These are phyloP conservation scores for Sanguinoderma infundibulare DNA, from an alignment of 1,284 basidiomycete genomes.

Conservation along the genomic window DNA sequence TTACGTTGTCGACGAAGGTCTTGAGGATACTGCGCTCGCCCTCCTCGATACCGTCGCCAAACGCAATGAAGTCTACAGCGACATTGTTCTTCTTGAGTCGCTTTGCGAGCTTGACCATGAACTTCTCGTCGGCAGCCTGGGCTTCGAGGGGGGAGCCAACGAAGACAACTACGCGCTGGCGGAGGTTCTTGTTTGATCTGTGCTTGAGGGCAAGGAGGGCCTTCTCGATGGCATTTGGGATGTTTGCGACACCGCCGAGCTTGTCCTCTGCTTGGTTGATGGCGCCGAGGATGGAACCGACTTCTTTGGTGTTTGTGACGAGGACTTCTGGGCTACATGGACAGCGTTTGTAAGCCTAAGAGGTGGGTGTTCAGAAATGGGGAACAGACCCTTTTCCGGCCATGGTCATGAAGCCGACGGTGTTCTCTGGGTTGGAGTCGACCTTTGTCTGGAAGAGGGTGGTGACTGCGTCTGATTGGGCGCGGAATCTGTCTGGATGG, in stretches of 20 bases:
- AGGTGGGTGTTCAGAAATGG: neutral
- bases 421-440: conserved; percentile 96
- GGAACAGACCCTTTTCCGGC: conserved; percentile 85
- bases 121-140: conserved; percentile 71
- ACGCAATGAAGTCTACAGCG: conserved; percentile 90
- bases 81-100: conserved; percentile 99
- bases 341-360: neutral
- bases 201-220: conserved; percentile 98
- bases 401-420: conserved; percentile 98
- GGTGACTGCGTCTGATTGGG: conserved; percentile 92
- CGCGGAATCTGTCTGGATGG: conserved; percentile 84
- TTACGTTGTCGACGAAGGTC: conserved; percentile 80
- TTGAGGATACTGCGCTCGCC: conserved; percentile 67
- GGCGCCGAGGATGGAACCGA: conserved; percentile 89
- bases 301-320: conserved; percentile 93
- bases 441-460: conserved; percentile 94
- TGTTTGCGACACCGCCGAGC: conserved; percentile 83
- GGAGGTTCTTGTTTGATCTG: conserved; percentile 97
- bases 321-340: conserved; percentile 85
- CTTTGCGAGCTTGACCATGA: conserved; percentile 89
- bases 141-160: conserved; percentile 85
- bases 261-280: conserved; percentile 72
- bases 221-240: conserved; percentile 90
- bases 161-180: conserved; percentile 94
- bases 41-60: conserved; percentile 74